A percentile compares a stretch with the other conserved stretches of the same genome.
phyloP scores from a whole-genome alignment of 2,329 filamentous ascomycete species.

The Neocucurbitaria cava region DNA sequence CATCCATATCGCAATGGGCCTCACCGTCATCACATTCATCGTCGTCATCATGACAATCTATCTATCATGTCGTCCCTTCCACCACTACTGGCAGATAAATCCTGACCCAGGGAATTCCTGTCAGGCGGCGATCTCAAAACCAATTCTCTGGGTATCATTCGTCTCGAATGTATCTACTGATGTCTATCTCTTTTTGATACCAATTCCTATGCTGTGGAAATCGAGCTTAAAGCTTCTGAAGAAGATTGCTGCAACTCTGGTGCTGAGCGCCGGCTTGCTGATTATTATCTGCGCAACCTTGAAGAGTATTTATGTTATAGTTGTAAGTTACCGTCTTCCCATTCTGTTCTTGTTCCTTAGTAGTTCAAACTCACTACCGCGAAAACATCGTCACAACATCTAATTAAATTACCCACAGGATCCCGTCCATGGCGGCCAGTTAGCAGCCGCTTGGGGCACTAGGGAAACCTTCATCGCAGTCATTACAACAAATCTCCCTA shows the following conservation, averaged over 20 bases:
- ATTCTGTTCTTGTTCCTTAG: neutral
- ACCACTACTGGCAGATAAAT: constrained; percentile 65
- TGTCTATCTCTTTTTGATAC: constrained; percentile 64
- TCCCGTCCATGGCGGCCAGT: constrained; percentile 23
- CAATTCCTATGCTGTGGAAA: constrained; percentile 63
- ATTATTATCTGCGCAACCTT: constrained; percentile 64
- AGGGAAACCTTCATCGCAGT: constrained; percentile 57
- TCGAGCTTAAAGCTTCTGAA: constrained; percentile 57
- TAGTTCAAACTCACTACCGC: neutral
- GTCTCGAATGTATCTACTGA: constrained; percentile 43
- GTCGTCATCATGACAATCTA: constrained; percentile 59
- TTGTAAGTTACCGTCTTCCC: constrained; percentile 10
- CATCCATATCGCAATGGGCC: constrained; percentile 57
- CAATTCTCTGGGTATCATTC: neutral
- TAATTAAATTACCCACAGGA: constrained; percentile 21
- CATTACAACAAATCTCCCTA: constrained; percentile 50
- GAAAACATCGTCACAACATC: neutral
- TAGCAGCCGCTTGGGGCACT: constrained; percentile 55
- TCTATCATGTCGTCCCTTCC: constrained; percentile 61
- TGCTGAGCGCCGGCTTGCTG: constrained; percentile 64
- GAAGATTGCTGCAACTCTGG: constrained; percentile 60
- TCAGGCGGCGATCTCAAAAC: constrained; percentile 15
- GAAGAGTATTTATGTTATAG: constrained; percentile 61
- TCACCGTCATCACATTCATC: constrained; percentile 59
- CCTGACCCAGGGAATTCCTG: constrained; percentile 59